Evolutionary conservation across 2,329 filamentous ascomycete genomes (phyloP).

Genomic region (Phaeosphaeriaceae sp.): DNA sequence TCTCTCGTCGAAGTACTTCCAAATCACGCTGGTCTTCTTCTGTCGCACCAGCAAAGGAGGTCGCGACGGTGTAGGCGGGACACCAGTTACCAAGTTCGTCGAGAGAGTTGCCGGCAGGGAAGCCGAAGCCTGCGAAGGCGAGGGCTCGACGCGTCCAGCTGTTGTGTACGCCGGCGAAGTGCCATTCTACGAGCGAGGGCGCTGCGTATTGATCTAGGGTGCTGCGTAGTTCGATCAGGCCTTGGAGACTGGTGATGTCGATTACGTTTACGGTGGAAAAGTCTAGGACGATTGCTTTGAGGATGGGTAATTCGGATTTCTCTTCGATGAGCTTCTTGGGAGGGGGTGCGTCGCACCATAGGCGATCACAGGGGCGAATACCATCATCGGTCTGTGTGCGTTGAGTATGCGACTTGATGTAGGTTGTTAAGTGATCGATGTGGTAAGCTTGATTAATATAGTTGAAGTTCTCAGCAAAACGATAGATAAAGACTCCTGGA

Average conservation of each 20-base stretch:
- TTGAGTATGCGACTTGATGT: slow-evolving; percentile 62
- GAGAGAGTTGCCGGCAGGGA: slow-evolving; percentile 27
- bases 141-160: slow-evolving; percentile 65
- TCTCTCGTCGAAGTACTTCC: slow-evolving; percentile 2
- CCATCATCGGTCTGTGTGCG: slow-evolving; percentile 27
- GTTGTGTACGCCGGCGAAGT: slow-evolving; percentile 60
- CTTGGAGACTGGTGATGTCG: slow-evolving; percentile 63
- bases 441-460: slow-evolving; percentile 90
- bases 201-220: slow-evolving; percentile 60
- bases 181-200: slow-evolving; percentile 47
- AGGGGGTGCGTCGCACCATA: slow-evolving; percentile 61
- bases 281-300: slow-evolving; percentile 63
- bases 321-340: slow-evolving; percentile 22
- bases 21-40: slow-evolving; percentile 19
- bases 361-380: slow-evolving; percentile 49
- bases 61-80: slow-evolving; percentile 31
- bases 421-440: slow-evolving; percentile 74
- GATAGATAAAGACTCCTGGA: slow-evolving; percentile 92
- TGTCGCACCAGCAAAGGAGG: slow-evolving; percentile 19
- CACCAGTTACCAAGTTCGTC: slow-evolving; percentile 24
- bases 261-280: slow-evolving; percentile 63
- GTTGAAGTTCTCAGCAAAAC: slow-evolving; percentile 90
- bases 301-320: slow-evolving; percentile 48
- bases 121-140: slow-evolving; percentile 62
- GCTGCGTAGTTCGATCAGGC: slow-evolving; percentile 61